Evolutionary conservation across 2,329 filamentous ascomycete genomes (phyloP).

Genomic region (Pyrenophora seminiperda): DNA sequence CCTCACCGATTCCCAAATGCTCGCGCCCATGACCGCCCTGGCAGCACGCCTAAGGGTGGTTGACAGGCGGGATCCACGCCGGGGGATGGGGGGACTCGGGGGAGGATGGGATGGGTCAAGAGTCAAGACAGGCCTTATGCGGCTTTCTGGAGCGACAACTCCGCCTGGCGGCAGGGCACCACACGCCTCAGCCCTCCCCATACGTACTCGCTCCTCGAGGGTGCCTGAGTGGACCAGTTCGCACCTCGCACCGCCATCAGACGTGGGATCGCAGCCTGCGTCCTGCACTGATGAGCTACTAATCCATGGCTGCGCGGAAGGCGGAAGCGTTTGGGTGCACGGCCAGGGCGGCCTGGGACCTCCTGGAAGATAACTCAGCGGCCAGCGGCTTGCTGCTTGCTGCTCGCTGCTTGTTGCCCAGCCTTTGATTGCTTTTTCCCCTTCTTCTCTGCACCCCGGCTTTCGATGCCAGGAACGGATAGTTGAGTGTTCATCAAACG

Average conservation of each 20-base stretch:
- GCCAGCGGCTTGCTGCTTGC: conserved; percentile 27
- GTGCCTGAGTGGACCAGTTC: conserved; percentile 25
- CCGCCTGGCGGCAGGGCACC: conserved; percentile 8
- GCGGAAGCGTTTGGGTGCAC: conserved; percentile 43
- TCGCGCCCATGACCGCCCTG: conserved; percentile 18
- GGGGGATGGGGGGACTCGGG: conserved; percentile 29
- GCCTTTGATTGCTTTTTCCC: too few relatives aligned
- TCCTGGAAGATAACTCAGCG: conserved; percentile 21
- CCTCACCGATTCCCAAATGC: conserved; percentile 19
- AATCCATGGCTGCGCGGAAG: conserved; percentile 35
- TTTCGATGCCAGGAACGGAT: conserved; percentile 3
- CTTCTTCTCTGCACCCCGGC: conserved; percentile 35
- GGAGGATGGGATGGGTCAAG: too few relatives aligned
- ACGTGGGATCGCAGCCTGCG: conserved; percentile 26
- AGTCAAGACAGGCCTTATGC: conserved; percentile 26
- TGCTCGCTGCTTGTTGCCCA: too few relatives aligned
- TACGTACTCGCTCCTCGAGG: conserved; percentile 16
- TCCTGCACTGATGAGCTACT: conserved; percentile 30
- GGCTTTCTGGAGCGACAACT: conserved; percentile 28
- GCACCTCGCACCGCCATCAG: conserved; percentile 26
- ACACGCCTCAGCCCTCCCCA: conserved; percentile 22
- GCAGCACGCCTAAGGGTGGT: conserved; percentile 21
- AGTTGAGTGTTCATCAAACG: too few relatives aligned
- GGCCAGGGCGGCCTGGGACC: conserved; percentile 25
- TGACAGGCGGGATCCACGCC: conserved; percentile 42